These are phyloP conservation scores for Sequoiadendron giganteum DNA, from an alignment of 75 land plant species.

Conservation along the genomic window DNA sequence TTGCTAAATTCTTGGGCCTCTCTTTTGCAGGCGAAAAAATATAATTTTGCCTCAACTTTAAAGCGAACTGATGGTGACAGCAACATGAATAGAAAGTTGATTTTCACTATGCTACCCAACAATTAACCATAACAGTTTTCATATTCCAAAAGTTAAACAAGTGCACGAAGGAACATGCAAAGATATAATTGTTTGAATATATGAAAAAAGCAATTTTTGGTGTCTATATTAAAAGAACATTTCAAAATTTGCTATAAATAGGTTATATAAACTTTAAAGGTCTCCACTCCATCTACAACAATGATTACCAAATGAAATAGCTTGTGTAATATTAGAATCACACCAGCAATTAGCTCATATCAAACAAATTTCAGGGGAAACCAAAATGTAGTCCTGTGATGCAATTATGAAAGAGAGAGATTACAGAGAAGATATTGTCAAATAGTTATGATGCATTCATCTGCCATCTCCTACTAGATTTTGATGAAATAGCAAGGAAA, in stretches of 20 bases:
- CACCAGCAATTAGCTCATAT: background rate
- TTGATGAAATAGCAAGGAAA: background rate
- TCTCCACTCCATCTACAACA: background rate
- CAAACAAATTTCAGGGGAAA: background rate
- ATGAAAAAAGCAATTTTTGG: background rate
- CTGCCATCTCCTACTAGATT: background rate
- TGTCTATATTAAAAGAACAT: background rate
- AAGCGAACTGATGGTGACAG: background rate
- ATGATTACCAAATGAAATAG: background rate
- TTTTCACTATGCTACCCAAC: background rate
- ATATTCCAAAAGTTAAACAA: background rate
- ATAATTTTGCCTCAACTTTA: background rate
- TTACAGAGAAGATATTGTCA: background rate
- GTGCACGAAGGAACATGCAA: background rate
- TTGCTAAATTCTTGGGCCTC: background rate
- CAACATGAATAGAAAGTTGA: background rate
- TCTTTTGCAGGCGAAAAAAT: background rate
- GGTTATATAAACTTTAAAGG: background rate
- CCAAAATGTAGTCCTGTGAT: background rate
- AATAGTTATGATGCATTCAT: background rate
- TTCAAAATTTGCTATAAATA: background rate
- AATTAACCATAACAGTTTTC: background rate
- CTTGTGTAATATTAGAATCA: background rate
- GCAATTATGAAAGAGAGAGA: background rate
- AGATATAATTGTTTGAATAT: background rate